Conservation (phyloP, 768 basidiomycete genomes). For the Tulasnella sp. region DNA sequence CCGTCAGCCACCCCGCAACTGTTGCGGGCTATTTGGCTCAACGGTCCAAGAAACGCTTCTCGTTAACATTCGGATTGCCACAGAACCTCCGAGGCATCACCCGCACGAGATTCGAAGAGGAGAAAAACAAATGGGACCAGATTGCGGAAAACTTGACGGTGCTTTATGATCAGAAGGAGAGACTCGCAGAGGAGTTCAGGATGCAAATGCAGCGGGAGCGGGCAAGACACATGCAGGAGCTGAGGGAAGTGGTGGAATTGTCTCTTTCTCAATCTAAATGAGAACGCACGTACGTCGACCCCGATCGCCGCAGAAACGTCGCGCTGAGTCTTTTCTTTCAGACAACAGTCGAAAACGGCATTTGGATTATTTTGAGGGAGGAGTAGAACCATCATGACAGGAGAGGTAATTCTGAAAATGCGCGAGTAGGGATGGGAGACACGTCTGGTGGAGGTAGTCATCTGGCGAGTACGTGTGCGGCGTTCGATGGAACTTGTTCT, state of each 20-base stretch:
- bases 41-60: neutral
- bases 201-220: neutral
- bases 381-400: too few species aligned
- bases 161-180: neutral
- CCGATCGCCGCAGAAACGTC: neutral
- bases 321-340: neutral
- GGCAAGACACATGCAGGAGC: neutral
- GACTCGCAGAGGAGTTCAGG: neutral
- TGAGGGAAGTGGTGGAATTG: neutral
- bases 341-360: neutral
- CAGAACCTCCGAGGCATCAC: neutral
- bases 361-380: too few species aligned
- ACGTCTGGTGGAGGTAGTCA: too few species aligned
- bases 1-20: neutral
- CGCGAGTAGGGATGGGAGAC: too few species aligned
- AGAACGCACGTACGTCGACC: neutral
- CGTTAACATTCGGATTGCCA: neutral
- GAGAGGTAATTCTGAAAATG: too few species aligned
- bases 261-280: neutral
- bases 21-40: neutral
- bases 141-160: neutral
- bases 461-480: too few species aligned
- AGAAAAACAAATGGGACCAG: neutral
- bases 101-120: neutral
- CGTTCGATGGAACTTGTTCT: too few species aligned